phyloP scores from a whole-genome alignment of 495 filamentous ascomycete genomes.

The Penicillium herquei region DNA sequence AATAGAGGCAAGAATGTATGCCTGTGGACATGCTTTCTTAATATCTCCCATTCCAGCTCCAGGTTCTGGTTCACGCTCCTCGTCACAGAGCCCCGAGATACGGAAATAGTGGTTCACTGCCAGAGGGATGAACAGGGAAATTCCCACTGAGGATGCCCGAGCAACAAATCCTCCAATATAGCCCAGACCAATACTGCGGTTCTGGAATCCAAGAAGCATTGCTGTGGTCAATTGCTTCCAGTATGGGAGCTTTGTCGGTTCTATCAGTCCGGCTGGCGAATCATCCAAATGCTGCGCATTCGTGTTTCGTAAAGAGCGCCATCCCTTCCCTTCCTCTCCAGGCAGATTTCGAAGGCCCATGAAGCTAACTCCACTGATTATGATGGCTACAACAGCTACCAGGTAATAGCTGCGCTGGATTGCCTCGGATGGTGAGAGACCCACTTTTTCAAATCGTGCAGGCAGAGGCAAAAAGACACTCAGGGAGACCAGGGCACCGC shows the following conservation, averaged over 20 bases:
- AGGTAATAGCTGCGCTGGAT: constrained; percentile 82
- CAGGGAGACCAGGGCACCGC: constrained; percentile 84
- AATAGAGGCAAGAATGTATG: constrained; percentile 80
- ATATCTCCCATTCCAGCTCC: constrained; percentile 57
- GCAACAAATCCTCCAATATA: constrained; percentile 96
- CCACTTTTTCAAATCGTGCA: constrained; percentile 65
- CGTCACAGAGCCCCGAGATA: constrained; percentile 71
- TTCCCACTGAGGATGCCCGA: constrained; percentile 90
- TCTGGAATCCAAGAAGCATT: constrained; percentile 67
- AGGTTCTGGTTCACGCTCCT: constrained; percentile 51
- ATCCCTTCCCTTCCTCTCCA: constrained; percentile 76
- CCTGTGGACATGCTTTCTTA: constrained; percentile 75
- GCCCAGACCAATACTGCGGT: constrained; percentile 75
- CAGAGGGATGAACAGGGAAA: constrained; percentile 90
- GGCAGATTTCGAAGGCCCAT: constrained; percentile 75
- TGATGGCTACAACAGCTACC: constrained; percentile 68
- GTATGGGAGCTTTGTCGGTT: constrained; percentile 22
- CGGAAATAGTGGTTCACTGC: constrained; percentile 90
- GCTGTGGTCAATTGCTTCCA: constrained; percentile 57
- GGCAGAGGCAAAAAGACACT: constrained; percentile 82
- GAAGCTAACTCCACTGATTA: constrained; percentile 71
- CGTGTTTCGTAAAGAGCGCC: constrained; percentile 42
- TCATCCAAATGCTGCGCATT: not conserved
- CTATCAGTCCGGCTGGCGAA: not conserved
- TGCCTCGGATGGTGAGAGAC: constrained; percentile 62